Evolutionary conservation across 192 early-diverging fungal species (phyloP), one percentile per base, ranked within the genome.

Genomic region (Backusella psychrophila): DNA sequence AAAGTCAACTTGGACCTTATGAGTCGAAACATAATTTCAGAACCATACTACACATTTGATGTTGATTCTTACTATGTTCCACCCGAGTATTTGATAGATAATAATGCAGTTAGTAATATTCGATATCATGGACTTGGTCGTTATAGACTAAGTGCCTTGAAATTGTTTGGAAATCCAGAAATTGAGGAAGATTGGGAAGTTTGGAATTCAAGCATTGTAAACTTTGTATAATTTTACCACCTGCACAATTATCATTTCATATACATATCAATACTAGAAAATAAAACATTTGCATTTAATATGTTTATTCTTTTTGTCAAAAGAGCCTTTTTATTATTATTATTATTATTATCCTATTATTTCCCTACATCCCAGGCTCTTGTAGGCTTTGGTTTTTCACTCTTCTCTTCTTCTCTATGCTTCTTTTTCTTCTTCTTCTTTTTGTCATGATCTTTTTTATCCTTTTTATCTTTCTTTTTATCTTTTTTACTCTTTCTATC

Each of bases 111-210:
- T 34, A 9, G 14, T 6, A 8, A 3, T 1, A n/a, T n/a, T 21
- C 35, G 19, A 17, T 36, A 34, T 9, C 34, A n/a, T 39, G 33
- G 34, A 39, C 1, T 69, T 36, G 23, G 42, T 67, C n/a, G 39
- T 36, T 39, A 68, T 76, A 33, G 63, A 49, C 41, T 75, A 5
- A 76, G 75, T 66, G 82, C 82, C 17, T 75, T 83, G 14, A 76
- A 79, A 34, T 52, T 77, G 1, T 56, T 79, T 46, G 82, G 82
- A n/a, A 75, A 83, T 39, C 75, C 75, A 31, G 66, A 73, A 17
- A 70, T 74, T 26, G 21, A 34, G 14, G 33, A 59, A 19, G 79
- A 81, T 41, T 81, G 39, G 46, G 75, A 81, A 23, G 29, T 29
- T 31, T 77, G 41, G 63, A 69, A 31, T 4, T 69, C 75, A 7